Conservation (phyloP, 805 yeast species). For the Saturnispora galanensis region DNA sequence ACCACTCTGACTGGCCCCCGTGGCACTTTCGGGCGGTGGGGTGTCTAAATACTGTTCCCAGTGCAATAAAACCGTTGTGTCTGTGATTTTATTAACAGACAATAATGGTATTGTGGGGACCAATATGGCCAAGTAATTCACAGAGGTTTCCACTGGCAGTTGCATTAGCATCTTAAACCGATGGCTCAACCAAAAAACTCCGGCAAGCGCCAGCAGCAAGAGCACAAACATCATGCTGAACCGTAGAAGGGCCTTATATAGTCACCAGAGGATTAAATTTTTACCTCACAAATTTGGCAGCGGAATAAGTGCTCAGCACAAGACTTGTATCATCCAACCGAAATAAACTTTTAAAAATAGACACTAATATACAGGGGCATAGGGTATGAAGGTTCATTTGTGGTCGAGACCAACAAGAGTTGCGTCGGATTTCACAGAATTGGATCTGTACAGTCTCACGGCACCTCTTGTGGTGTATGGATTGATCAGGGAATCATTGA, state of each 20-base stretch:
- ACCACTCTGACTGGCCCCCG: background rate
- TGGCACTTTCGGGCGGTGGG: background rate
- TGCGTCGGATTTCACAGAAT: constrained; percentile 1
- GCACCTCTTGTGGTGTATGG: constrained; percentile 31
- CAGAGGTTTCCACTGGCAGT: constrained; percentile 38
- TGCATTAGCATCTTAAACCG: constrained; percentile 21
- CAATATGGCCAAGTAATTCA: constrained; percentile 37
- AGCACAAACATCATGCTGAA: constrained; percentile 14
- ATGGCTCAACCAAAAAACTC: constrained; percentile 23
- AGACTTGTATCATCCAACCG: too few species aligned
- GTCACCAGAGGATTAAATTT: background rate
- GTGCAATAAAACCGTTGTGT: constrained; percentile 38
- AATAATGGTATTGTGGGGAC: constrained; percentile 48
- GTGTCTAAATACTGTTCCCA: constrained; percentile 33
- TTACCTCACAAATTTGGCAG: too few species aligned
- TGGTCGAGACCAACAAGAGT: constrained; percentile 4
- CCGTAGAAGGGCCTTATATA: background rate
- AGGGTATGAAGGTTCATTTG: background rate
- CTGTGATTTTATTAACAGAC: constrained; percentile 44
- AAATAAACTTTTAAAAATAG: too few species aligned
- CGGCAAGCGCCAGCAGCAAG: constrained; percentile 17
- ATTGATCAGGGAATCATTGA: constrained; percentile 39
- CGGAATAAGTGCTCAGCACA: too few species aligned
- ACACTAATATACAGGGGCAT: too few species aligned
- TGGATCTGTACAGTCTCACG: constrained; percentile 12